Conservation (phyloP, 2,329 filamentous ascomycete genomes). For the Talaromyces sp. region DNA sequence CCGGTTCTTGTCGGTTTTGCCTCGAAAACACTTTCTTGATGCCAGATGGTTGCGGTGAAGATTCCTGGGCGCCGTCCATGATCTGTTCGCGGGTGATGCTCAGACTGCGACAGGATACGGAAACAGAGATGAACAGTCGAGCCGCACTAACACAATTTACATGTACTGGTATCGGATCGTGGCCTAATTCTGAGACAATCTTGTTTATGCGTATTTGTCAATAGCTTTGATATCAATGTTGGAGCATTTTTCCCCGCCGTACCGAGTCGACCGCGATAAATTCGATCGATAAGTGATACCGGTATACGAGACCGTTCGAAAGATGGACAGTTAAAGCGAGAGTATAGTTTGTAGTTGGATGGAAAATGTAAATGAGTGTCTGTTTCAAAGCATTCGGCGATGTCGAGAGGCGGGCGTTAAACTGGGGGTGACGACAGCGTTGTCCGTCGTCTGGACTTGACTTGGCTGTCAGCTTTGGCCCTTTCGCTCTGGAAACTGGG, state of each 20-base stretch:
- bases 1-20: slow-evolving; percentile 37
- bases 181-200: not conserved
- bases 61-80: slow-evolving; percentile 38
- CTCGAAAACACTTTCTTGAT: slow-evolving; percentile 38
- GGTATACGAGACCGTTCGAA: not conserved
- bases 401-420: not conserved
- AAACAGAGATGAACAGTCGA: not conserved
- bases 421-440: slow-evolving; percentile 4
- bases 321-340: not conserved
- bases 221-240: not conserved
- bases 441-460: not conserved
- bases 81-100: not conserved
- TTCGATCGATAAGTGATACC: not conserved
- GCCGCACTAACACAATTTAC: not conserved
- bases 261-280: not conserved
- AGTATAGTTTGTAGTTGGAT: not conserved
- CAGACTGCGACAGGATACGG: not conserved
- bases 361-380: not conserved
- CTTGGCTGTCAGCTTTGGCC: not conserved
- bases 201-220: not conserved
- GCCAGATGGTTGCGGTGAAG: slow-evolving; percentile 30
- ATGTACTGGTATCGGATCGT: not conserved
- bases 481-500: not conserved
- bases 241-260: slow-evolving; percentile 12
- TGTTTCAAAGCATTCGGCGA: not conserved